phyloP scores from a whole-genome alignment of 805 yeast genomes.

The Hanseniaspora singularis region DNA sequence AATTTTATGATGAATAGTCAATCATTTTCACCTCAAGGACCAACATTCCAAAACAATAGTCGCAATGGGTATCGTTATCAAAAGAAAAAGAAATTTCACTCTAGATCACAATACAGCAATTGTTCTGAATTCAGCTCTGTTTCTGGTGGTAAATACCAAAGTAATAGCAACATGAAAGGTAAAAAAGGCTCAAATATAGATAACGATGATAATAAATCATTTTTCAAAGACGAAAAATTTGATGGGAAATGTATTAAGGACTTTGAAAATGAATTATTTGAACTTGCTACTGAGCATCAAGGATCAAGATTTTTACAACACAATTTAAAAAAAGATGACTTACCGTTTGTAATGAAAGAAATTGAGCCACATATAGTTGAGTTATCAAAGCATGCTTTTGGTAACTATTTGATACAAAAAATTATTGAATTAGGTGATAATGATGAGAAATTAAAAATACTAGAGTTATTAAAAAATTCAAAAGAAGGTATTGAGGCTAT shows the following conservation, averaged over 20 bases:
- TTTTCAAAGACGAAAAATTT: background rate
- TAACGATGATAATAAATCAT: background rate
- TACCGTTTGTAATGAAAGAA: constrained; percentile 68
- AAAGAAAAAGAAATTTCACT: no score
- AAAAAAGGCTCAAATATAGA: background rate
- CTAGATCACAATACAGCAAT: no score
- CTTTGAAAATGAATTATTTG: constrained; percentile 59
- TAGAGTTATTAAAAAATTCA: constrained; percentile 49
- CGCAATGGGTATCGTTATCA: no score
- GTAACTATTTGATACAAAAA: constrained; percentile 90
- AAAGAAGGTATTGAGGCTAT: constrained; percentile 32
- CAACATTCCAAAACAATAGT: no score
- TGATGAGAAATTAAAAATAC: constrained; percentile 58
- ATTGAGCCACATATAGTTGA: constrained; percentile 67
- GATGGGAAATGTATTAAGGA: constrained; percentile 31
- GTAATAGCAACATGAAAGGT: background rate
- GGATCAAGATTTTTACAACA: constrained; percentile 89
- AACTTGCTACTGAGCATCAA: constrained; percentile 88
- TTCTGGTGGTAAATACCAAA: background rate
- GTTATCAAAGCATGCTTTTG: constrained; percentile 90
- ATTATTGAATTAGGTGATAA: constrained; percentile 62
- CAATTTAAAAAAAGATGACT: constrained; percentile 57
- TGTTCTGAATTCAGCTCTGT: no score
- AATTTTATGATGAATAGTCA: no score
- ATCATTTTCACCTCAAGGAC: no score